phyloP scores from a whole-genome alignment of 2,329 filamentous ascomycete genomes.

The Talaromyces sp. region DNA sequence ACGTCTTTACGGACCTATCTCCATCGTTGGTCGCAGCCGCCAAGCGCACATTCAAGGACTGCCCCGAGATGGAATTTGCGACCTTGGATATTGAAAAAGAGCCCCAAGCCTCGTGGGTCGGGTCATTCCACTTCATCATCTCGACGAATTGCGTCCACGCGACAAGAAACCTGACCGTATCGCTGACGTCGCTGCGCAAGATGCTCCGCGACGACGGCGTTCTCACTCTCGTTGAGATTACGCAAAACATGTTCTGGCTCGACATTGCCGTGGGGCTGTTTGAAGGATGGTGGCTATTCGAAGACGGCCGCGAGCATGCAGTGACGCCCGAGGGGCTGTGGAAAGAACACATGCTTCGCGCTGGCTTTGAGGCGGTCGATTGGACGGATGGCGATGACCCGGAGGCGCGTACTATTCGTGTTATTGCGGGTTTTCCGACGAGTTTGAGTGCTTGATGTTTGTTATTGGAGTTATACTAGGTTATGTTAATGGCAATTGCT shows the following conservation, averaged over 20 bases:
- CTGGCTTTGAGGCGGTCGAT: constrained; percentile 17
- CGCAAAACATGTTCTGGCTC: constrained; percentile 21
- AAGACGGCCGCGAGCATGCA: constrained; percentile 32
- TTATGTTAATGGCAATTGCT: too few relatives aligned
- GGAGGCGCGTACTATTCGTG: constrained; percentile 10
- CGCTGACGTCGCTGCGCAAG: constrained; percentile 21
- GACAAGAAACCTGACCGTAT: constrained; percentile 24
- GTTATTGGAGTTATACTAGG: not conserved
- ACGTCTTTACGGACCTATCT: constrained; percentile 32
- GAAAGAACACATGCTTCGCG: constrained; percentile 15
- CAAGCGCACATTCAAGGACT: constrained; percentile 18
- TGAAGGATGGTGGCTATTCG: constrained; percentile 36
- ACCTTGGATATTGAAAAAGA: constrained; percentile 27
- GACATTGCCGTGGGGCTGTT: constrained; percentile 31
- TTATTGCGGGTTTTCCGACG: constrained; percentile 16
- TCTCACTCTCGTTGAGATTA: constrained; percentile 25
- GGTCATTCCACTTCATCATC: constrained; percentile 28
- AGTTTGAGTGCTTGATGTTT: not conserved
- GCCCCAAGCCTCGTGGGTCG: constrained; percentile 15
- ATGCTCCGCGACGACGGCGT: constrained; percentile 22
- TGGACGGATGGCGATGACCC: constrained; percentile 18
- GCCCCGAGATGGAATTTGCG: constrained; percentile 19
- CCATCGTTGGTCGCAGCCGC: constrained; percentile 22
- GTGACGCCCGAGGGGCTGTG: constrained; percentile 11
- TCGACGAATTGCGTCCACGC: constrained; percentile 34